Evolutionary conservation across 2,329 filamentous ascomycete genomes (phyloP).

Genomic region (Apiospora malaysiana): DNA sequence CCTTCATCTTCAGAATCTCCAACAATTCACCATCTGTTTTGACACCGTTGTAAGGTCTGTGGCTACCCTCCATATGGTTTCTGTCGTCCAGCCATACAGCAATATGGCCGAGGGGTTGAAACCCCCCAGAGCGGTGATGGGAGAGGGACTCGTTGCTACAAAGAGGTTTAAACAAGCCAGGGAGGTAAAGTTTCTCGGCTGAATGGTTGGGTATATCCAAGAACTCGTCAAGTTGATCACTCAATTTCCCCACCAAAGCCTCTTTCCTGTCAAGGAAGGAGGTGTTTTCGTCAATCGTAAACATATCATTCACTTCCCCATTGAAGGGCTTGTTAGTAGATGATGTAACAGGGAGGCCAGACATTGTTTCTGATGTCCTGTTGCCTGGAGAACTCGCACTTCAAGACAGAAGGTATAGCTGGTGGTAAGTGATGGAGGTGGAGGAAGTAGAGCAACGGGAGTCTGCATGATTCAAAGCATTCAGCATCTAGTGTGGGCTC

Average conservation of each 20-base stretch:
- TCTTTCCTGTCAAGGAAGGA: neutral
- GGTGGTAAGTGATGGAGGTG: neutral
- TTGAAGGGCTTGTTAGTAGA: neutral
- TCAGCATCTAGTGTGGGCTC: too few species aligned
- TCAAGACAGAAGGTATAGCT: neutral
- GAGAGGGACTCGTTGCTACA: neutral
- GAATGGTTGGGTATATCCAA: neutral
- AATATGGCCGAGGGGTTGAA: neutral
- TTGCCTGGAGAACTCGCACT: too few species aligned
- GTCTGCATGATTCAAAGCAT: neutral
- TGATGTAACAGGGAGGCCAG: neutral
- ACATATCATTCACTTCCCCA: neutral
- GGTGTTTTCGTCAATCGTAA: neutral
- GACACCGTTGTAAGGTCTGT: neutral
- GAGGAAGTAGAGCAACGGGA: neutral
- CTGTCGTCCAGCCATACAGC: slow-evolving; percentile 2
- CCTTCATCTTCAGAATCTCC: neutral
- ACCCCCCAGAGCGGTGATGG: neutral
- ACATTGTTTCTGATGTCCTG: neutral
- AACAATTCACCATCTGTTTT: neutral
- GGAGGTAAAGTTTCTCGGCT: neutral
- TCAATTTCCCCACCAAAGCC: neutral
- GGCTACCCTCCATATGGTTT: neutral
- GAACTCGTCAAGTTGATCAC: neutral
- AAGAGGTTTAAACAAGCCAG: neutral